Conservation (phyloP, 441 rosid species). For the Pelargonium cotyledonis region DNA sequence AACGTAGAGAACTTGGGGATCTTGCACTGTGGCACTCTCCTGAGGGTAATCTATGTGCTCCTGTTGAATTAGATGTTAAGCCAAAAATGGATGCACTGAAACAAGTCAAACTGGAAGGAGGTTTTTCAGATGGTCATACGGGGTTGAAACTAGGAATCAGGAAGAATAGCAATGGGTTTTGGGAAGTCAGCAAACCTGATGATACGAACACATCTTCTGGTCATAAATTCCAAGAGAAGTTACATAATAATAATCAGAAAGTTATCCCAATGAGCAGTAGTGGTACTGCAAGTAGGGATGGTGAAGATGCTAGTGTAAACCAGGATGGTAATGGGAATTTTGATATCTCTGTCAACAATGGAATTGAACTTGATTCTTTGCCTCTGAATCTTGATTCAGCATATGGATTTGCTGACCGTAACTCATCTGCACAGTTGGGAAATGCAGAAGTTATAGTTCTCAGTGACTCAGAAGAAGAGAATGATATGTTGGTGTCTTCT, state of each 20-base stretch:
- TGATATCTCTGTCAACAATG: constrained; percentile 49
- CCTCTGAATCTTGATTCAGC: constrained; percentile 57
- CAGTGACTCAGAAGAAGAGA: constrained; percentile 91
- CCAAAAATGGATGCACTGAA: constrained; percentile 42
- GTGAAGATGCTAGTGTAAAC: constrained; percentile 93
- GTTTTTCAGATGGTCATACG: constrained; percentile 59
- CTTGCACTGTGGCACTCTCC: constrained; percentile 81
- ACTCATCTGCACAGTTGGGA: constrained; percentile 42
- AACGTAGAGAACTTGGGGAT: constrained; percentile 73
- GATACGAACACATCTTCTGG: constrained; percentile 58
- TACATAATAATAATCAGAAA: constrained; percentile 44
- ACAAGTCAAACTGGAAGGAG: constrained; percentile 77
- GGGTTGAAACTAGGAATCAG: constrained; percentile 87
- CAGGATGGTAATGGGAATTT: constrained; percentile 74
- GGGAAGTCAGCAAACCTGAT: constrained; percentile 89
- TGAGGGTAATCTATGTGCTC: constrained; percentile 49
- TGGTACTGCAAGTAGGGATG: constrained; percentile 86
- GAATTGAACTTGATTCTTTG: constrained; percentile 71
- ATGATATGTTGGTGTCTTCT: constrained; percentile 51
- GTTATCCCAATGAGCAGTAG: constrained; percentile 88
- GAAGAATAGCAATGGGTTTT: constrained; percentile 74
- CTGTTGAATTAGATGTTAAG: constrained; percentile 36
- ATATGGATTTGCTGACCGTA: constrained; percentile 46
- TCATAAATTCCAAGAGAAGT: constrained; percentile 48
- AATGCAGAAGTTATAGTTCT: constrained; percentile 79